Conservation (phyloP, 441 rosid species). For the Gossypium schwendimanii region DNA sequence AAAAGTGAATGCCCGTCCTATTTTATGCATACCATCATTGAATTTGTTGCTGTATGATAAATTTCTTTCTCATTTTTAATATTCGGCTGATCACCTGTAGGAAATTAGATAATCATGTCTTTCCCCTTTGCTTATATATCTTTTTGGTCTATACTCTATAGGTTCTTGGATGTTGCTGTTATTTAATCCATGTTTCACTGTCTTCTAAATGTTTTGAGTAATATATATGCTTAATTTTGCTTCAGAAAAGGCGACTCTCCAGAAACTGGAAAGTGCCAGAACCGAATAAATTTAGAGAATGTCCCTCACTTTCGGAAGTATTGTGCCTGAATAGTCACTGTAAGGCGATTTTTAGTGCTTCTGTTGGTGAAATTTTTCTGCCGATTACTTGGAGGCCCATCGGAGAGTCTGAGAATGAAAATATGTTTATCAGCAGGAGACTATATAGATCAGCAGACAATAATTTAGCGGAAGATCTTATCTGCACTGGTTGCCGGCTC, state of each 20-base stretch:
- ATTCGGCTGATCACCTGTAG: not conserved
- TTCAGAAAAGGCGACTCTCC: conserved; percentile 24
- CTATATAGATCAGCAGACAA: conserved; percentile 12
- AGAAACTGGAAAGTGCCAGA: conserved; percentile 48
- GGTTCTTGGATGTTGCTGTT: not conserved
- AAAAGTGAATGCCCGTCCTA: not conserved
- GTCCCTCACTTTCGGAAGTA: conserved; percentile 36
- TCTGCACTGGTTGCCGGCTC: conserved; percentile 41
- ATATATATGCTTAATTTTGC: conserved; percentile 2
- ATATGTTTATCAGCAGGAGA: conserved; percentile 49
- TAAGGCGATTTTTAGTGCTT: conserved; percentile 34
- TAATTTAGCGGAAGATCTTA: conserved; percentile 38
- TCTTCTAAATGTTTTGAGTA: not conserved
- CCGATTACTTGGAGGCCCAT: conserved; percentile 33
- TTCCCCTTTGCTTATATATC: not conserved
- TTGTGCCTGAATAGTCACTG: conserved; percentile 18
- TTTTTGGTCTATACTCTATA: not conserved
- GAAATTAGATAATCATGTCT: not conserved
- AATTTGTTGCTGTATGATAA: not conserved
- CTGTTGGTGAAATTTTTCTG: conserved; percentile 43
- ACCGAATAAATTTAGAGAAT: conserved; percentile 26
- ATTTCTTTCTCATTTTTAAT: not conserved
- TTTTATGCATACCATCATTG: not conserved
- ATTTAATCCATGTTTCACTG: not conserved
- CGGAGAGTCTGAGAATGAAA: conserved; percentile 34